These are phyloP conservation scores for Acanthamoeba lugdunensis DNA, from an alignment of 208 protist species.

Conservation along the genomic window DNA sequence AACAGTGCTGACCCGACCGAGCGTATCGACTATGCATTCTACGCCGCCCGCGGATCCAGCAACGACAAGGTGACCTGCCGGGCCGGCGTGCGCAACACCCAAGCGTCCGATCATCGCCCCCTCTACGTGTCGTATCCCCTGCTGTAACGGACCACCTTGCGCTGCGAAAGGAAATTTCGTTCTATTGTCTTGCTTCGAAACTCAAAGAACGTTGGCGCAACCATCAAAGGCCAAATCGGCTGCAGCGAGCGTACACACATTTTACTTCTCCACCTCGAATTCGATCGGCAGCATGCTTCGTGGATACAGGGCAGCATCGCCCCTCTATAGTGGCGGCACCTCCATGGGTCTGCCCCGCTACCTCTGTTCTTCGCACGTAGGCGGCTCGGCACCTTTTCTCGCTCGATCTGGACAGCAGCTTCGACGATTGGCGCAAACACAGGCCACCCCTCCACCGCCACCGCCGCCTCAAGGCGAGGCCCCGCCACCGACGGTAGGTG, in stretches of 20 bases:
- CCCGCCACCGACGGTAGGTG: neutral
- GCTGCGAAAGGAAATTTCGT: too few relatives aligned
- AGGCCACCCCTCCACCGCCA: neutral
- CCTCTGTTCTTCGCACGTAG: neutral
- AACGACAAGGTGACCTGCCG: neutral
- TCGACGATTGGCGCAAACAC: neutral
- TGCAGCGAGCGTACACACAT: too few relatives aligned
- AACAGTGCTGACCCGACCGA: slow-evolving; percentile 18
- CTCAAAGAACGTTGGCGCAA: too few relatives aligned
- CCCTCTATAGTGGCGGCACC: neutral
- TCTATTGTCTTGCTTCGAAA: too few relatives aligned
- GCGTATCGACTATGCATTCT: slow-evolving; percentile 38
- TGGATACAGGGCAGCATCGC: neutral
- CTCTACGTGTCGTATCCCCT: neutral
- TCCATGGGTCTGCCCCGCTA: neutral
- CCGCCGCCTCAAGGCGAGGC: neutral
- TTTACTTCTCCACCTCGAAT: too few relatives aligned
- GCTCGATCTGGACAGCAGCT: neutral
- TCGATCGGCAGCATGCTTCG: neutral
- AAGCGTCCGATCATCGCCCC: slow-evolving; percentile 33
- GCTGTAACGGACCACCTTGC: neutral
- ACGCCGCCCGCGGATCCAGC: neutral
- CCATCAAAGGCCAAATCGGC: too few relatives aligned
- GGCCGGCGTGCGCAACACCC: slow-evolving; percentile 4
- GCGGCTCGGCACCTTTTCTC: neutral